Base-by-base conservation (phyloP, 2,329 filamentous ascomycete genomes). In the Stromatinia cepivora region DNA sequence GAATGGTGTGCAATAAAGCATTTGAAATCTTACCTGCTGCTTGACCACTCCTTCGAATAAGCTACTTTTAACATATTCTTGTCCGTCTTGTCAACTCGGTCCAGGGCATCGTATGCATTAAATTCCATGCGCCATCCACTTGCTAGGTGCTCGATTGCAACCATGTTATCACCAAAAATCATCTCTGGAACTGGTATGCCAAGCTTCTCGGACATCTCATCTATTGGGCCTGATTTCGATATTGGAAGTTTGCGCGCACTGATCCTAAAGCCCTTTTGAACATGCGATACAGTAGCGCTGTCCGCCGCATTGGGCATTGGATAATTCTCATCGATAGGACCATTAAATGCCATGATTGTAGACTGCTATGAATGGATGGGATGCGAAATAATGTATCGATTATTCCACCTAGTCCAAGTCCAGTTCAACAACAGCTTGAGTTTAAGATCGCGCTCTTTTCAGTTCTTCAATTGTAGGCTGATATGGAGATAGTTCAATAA, bases 121-220 rank as follows among this genome's bases (percentile, higher is more conserved):
- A 98, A 99, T 66, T 85, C 82, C 72, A 98, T 84, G 57, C 84
- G 83, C 93, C 93, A 99, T 57, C 88, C 87, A n/a, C 86, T 88
- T 28, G 86, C 84, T n/a, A 82, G 72, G 81, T 98, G 93, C 66
- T 88, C 84, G 71, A 99, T 85, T 9, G 87, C 82, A 53, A 97
- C 89, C 70, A 91, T 83, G 80, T 99, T 99, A 83, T 99, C 94
- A 71, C 95, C 95, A 78, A 99, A 99, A 73, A 99, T 99, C 95
- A 99, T 99, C 82, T 99, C 95, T 11, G 95, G 95, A 53, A 94
- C 88, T 25, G 94, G 89, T 78, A 99, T 97, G 42, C 90, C 89
- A 67, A 99, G 85, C 72, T 87, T 88, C 69, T 85, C 84, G 53
- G 90, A 89, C 88, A 99, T 92, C 50, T 87, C 87, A 78, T 97